Conservation (phyloP, 768 basidiomycete genomes). For the Infundibulicybe gibba region DNA sequence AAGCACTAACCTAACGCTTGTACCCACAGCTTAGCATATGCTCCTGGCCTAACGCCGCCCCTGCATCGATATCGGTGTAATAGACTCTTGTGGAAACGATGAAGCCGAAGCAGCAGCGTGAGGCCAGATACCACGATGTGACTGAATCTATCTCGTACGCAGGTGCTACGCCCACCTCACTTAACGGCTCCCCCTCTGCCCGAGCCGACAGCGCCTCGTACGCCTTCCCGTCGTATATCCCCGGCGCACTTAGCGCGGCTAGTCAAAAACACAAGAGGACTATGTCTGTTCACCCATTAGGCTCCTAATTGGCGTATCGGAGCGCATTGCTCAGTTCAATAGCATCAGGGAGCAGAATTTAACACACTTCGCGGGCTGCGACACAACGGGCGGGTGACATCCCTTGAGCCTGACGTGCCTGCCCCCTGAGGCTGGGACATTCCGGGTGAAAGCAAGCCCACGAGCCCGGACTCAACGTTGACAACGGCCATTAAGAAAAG, state of each 20-base stretch:
- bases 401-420: slow-evolving; percentile 20
- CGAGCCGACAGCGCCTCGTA: slow-evolving; percentile 66
- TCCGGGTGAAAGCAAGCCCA: too few relatives aligned
- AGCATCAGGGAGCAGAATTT: slow-evolving; percentile 54
- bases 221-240: slow-evolving; percentile 58
- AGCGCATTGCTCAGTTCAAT: slow-evolving; percentile 73
- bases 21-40: background rate
- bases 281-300: slow-evolving; percentile 48
- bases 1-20: background rate
- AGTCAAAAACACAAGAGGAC: background rate
- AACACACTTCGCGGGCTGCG: slow-evolving; percentile 45
- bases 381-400: slow-evolving; percentile 47
- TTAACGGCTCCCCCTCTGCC: slow-evolving; percentile 58
- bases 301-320: slow-evolving; percentile 71
- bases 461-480: too few relatives aligned
- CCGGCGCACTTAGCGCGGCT: slow-evolving; percentile 44
- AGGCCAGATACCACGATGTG: background rate
- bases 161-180: slow-evolving; percentile 43
- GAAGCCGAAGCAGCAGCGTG: background rate
- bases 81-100: background rate
- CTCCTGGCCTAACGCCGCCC: background rate
- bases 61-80: background rate
- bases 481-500: too few relatives aligned
- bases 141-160: slow-evolving; percentile 48
- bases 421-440: too few relatives aligned